These are phyloP conservation scores for Phytopythium kandeliae DNA, from an alignment of 352 stramenopile species.

Conservation along the genomic window DNA sequence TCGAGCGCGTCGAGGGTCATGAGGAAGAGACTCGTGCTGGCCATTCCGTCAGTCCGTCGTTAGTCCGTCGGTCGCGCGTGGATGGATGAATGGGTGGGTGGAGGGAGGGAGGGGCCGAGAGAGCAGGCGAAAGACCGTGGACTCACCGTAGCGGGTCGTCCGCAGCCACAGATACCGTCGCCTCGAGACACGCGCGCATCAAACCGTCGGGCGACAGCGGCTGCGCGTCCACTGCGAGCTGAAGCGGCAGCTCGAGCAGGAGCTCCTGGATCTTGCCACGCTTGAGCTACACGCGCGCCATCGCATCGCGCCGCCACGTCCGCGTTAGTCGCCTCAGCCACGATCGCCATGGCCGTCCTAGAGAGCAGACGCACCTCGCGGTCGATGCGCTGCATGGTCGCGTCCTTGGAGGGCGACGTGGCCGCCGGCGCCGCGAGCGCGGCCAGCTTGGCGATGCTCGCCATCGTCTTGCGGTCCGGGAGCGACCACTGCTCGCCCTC, in stretches of 20 bases:
- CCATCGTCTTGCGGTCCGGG: slow-evolving; percentile 64
- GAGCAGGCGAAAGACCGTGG: too few species aligned
- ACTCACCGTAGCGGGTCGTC: slow-evolving; percentile 52
- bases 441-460: slow-evolving; percentile 78
- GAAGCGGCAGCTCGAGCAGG: slow-evolving; percentile 48
- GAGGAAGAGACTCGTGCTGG: slow-evolving; percentile 64
- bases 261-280: slow-evolving; percentile 56
- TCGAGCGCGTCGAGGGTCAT: slow-evolving; percentile 68
- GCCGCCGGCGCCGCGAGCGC: slow-evolving; percentile 44
- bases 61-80: too few species aligned
- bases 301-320: background rate
- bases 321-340: too few species aligned
- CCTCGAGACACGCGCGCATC: slow-evolving; percentile 42
- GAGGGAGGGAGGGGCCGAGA: background rate
- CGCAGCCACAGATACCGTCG: slow-evolving; percentile 26
- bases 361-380: slow-evolving; percentile 39
- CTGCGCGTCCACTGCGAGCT: slow-evolving; percentile 23
- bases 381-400: slow-evolving; percentile 43
- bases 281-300: slow-evolving; percentile 28
- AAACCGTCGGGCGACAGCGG: slow-evolving; percentile 42
- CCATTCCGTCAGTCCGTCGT: too few species aligned
- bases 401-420: slow-evolving; percentile 17
- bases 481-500: slow-evolving; percentile 45
- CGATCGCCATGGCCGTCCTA: too few species aligned
- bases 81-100: too few species aligned